A percentile compares a stretch with the other conserved stretches of the same genome.
Evolutionary conservation across 139 green algal genomes (phyloP).

Genomic region (Chlamydomonas sphaeroides): DNA sequence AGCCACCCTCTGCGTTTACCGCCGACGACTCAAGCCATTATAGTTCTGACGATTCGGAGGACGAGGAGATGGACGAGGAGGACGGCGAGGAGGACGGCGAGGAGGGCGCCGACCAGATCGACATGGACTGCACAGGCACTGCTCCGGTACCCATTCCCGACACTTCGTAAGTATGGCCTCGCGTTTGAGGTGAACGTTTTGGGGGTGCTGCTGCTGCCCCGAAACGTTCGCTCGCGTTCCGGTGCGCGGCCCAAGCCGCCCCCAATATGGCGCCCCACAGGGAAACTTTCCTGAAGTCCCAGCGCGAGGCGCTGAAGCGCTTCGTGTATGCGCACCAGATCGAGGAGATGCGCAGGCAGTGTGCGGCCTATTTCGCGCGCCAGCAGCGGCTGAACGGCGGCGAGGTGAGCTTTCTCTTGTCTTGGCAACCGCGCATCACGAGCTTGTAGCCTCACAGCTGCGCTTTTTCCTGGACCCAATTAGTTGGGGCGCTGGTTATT

Average conservation of each 20-base stretch:
- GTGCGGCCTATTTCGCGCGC: constrained; percentile 11
- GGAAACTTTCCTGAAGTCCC: constrained; percentile 2
- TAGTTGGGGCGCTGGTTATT: too few relatives aligned
- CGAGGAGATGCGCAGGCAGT: constrained; percentile 27
- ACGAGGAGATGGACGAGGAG: constrained; percentile 24
- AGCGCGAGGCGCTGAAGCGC: constrained; percentile 12
- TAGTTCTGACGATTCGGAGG: neutral
- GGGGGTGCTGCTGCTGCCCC: too few relatives aligned
- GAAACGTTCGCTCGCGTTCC: neutral
- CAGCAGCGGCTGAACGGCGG: neutral
- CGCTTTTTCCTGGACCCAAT: too few relatives aligned
- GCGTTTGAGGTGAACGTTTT: neutral
- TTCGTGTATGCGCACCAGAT: constrained; percentile 27
- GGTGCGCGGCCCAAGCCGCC: neutral
- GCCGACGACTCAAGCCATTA: constrained; percentile 8
- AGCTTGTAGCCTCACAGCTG: too few relatives aligned
- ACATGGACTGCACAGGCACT: neutral
- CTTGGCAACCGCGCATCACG: too few relatives aligned
- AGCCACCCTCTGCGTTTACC: neutral
- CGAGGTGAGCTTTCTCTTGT: too few relatives aligned
- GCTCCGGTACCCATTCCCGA: constrained; percentile 5
- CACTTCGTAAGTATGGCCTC: constrained; percentile 3
- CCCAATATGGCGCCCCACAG: neutral
- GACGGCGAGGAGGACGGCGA: neutral
- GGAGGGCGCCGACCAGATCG: neutral